These are phyloP conservation scores for Termitomyces sp. DNA, from an alignment of 768 basidiomycete genomes.

Conservation along the genomic window DNA sequence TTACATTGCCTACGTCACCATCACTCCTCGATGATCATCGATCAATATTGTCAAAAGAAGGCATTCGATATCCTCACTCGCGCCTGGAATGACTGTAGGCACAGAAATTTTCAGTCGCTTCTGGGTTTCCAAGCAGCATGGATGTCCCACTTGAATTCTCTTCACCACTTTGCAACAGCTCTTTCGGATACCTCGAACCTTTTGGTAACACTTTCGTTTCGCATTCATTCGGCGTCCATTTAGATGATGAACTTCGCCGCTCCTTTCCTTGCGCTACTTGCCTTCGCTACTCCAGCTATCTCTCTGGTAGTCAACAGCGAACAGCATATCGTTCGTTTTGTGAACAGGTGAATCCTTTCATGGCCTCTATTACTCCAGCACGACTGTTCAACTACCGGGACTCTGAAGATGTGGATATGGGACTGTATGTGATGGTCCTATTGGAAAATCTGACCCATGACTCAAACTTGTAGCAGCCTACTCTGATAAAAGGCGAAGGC, in stretches of 20 bases:
- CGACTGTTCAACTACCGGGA: too few species aligned
- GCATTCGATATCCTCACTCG: not conserved
- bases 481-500: slow-evolving; percentile 21
- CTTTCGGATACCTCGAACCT: too few species aligned
- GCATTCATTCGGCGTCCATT: not conserved
- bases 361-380: not conserved
- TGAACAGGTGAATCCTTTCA: slow-evolving; percentile 19
- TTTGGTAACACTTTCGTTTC: not conserved
- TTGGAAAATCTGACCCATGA: not conserved
- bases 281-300: slow-evolving; percentile 14
- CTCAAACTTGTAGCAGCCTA: slow-evolving; percentile 15
- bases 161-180: not conserved
- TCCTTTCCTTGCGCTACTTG: slow-evolving; percentile 13
- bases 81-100: not conserved
- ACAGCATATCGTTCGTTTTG: slow-evolving; percentile 29
- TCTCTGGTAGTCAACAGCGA: slow-evolving; percentile 20
- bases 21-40: not conserved
- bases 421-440: slow-evolving; percentile 19
- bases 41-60: not conserved
- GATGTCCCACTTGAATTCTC: not conserved
- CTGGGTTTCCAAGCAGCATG: not conserved
- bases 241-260: slow-evolving; percentile 7
- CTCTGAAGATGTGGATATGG: slow-evolving; percentile 24
- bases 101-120: not conserved
- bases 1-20: not conserved